Evolutionary conservation across 192 early-diverging fungal species (phyloP), one percentile per base, ranked within the genome.

Genomic region (Rhizophagus clarus): DNA sequence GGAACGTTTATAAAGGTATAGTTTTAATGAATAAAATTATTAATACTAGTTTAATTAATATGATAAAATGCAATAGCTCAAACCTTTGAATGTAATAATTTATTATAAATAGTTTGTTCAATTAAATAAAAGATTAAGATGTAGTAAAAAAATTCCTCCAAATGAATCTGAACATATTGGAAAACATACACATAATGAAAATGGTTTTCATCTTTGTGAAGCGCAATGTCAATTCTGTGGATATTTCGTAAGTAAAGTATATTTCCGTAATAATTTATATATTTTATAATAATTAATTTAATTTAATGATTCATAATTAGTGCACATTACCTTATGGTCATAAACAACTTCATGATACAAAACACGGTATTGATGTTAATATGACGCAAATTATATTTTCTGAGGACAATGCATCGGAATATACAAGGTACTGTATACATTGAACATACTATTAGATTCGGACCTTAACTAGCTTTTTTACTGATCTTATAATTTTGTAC

Each of bases 111-210:
- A 79, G 67, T 40, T 61, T 61, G 22, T 37, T 40, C 77, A 79
- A 79, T n/a, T 5, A 15, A 26, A 8, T 14, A 32, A 61, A 40
- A 68, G 49, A n/a, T 60, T 70, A 22, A 37, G n/a, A 56, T 79
- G 77, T 34, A 51, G 9, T 70, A 61, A 26, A 24, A 79, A 56
- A 34, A 79, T 79, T 32, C 77, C 77, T 11, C 77, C 66, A 51
- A 29, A 79, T 17, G 6, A 31, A 51, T 71, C 61, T 51, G 17
- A 56, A 9, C 77, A 79, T 40, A 20, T 15, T 0, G 77, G 77
- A n/a, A 77, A 45, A 31, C 63, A 77, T 31, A 26, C 67, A 4
- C 77, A 79, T 71, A 56, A 61, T 20, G 24, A 47, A 49, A 51
- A 78, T 34, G 14, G 26, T 45, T 31, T 66, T 34, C 75, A 77